phyloP scores from a whole-genome alignment of 1,284 basidiomycete genomes.

The Cryptococcus jaspeensis region DNA sequence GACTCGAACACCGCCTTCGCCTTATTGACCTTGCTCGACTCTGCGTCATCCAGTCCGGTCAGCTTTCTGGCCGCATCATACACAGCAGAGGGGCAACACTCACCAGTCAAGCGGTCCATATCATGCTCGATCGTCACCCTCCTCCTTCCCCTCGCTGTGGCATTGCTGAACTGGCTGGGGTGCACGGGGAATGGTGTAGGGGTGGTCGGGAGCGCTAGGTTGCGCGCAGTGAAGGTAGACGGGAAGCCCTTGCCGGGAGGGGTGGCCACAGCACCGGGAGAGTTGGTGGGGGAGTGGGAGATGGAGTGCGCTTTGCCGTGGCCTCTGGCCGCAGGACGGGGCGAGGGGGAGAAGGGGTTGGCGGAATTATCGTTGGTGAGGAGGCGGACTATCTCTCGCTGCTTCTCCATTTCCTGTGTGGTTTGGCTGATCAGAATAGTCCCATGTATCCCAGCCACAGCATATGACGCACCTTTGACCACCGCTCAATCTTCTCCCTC shows the following conservation, averaged over 20 bases:
- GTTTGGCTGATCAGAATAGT: neutral
- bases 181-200: slow-evolving; percentile 46
- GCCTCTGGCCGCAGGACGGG: slow-evolving; percentile 1
- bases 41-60: slow-evolving; percentile 11
- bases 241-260: slow-evolving; percentile 22
- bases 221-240: slow-evolving; percentile 36
- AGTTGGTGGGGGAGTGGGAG: slow-evolving; percentile 11
- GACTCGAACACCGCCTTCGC: slow-evolving; percentile 32
- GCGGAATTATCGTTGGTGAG: slow-evolving; percentile 28
- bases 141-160: slow-evolving; percentile 34
- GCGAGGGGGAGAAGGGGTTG: slow-evolving; percentile 8
- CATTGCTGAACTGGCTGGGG: slow-evolving; percentile 33
- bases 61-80: neutral
- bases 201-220: slow-evolving; percentile 34
- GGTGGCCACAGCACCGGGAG: slow-evolving; percentile 4
- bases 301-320: slow-evolving; percentile 26
- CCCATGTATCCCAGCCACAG: neutral
- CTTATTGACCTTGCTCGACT: slow-evolving; percentile 32
- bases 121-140: slow-evolving; percentile 50
- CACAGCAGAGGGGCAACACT: slow-evolving; percentile 10
- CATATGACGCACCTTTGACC: slow-evolving; percentile 38
- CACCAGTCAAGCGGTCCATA: slow-evolving; percentile 43
- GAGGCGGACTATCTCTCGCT: slow-evolving; percentile 42
- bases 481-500: slow-evolving; percentile 44
- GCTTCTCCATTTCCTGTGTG: slow-evolving; percentile 41